Base-by-base conservation (phyloP, 2,329 filamentous ascomycete species). In the Diplocarpon mali region DNA sequence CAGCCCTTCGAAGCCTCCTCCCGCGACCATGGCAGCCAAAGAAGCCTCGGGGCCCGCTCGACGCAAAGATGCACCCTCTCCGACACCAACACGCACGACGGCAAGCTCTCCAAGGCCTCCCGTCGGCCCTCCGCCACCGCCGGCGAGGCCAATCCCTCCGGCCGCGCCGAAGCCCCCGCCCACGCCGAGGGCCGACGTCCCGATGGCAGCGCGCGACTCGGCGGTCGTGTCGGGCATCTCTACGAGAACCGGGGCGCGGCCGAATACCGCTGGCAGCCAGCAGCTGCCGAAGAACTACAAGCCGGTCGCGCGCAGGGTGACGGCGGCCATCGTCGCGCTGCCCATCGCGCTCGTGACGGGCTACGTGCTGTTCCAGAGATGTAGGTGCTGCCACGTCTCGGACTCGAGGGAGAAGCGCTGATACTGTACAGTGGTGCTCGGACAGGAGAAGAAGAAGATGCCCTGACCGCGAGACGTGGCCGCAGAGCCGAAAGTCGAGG, bases 341-440 rank as follows among this genome's bases (percentile, higher is more conserved):
- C 60, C 60, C 14, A 58, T 62, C 48, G 34, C 46, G 12, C 49
- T 62, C 44, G 60, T 60, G 9, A 61, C 60, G 29, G 60, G 59
- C 40, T 62, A 55, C 43, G 51, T 60, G 16, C 41, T 62, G n/a
- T 62, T 56, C 42, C 46, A 62, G 36, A 50, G 59, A 54, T 42
- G 60, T 62, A 35, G 52, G 59, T 53, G 17, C 5, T 43, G 2
- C 12, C 27, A 24, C 29, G 6, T 13, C 17, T n/a, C 2, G n/a
- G 1, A 11, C 12, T 24, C 3, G 14, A 9, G 9, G 13, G 29
- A 16, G 16, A 17, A 38, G 16, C 27, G 15, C 28, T 42, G 10
- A 40, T 20, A 4, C 10, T 20, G 13, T 4, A 20, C 35, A 54
- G 52, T 54, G 39, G 48, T 56, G 15, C 34, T 57, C 20, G 53